These are phyloP conservation scores for Coffea eugenioides DNA, from an alignment of 257 asterid species.

Conservation along the genomic window DNA sequence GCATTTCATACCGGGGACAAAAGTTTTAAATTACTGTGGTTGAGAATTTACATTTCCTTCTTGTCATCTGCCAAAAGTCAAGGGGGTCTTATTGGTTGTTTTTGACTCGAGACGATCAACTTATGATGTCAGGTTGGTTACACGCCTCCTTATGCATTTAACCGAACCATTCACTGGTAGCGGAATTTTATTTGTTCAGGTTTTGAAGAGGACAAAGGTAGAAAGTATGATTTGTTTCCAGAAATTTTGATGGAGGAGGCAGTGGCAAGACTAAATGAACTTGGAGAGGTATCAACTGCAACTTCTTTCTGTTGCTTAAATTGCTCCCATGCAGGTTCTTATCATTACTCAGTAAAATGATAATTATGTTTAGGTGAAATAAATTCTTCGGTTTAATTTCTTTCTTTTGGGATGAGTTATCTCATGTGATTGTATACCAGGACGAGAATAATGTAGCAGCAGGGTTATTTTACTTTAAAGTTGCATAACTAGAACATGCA, in stretches of 20 bases:
- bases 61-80: background rate
- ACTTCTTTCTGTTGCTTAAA: constrained; percentile 17
- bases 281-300: constrained; percentile 61
- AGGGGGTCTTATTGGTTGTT: background rate
- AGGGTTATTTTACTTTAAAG: too few species aligned
- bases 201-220: constrained; percentile 39
- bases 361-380: background rate
- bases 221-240: constrained; percentile 36
- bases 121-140: background rate
- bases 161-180: background rate
- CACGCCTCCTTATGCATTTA: background rate
- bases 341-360: background rate
- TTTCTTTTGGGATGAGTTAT: background rate
- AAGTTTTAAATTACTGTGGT: background rate
- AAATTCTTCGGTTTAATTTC: background rate
- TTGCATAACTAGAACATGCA: background rate
- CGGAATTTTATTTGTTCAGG: constrained; percentile 21
- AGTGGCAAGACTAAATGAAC: constrained; percentile 71
- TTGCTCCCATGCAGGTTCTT: background rate
- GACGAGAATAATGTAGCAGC: too few species aligned
- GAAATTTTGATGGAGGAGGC: constrained; percentile 76
- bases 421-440: background rate
- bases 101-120: background rate
- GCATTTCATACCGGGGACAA: background rate
- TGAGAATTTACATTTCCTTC: background rate